These are phyloP conservation scores for Helminthosporium solani DNA, from an alignment of 2,329 filamentous ascomycete species.

Conservation along the genomic window DNA sequence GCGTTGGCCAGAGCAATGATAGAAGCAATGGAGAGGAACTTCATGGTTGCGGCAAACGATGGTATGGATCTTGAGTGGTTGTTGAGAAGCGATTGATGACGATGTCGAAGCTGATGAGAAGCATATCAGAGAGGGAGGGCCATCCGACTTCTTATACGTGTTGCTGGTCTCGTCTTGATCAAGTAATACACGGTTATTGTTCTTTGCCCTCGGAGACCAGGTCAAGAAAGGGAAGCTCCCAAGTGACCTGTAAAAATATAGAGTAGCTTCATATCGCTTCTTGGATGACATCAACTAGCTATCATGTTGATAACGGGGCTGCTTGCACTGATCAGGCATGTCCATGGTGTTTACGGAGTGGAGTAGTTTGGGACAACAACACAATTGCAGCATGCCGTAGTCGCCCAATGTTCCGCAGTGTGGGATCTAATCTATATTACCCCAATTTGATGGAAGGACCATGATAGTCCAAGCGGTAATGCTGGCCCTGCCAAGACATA, in stretches of 20 bases:
- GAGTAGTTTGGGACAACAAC: neutral
- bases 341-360: neutral
- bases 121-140: neutral
- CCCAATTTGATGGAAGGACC: neutral
- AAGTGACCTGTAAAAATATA: neutral
- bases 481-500: neutral
- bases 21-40: slow-evolving; percentile 9
- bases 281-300: neutral
- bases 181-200: neutral
- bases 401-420: neutral
- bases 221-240: neutral
- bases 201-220: neutral
- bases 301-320: slow-evolving; percentile 1
- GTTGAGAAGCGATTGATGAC: neutral
- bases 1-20: slow-evolving; percentile 12
- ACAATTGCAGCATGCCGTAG: neutral
- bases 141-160: neutral
- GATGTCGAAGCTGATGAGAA: neutral
- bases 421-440: neutral
- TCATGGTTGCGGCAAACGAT: slow-evolving; percentile 9
- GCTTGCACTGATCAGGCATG: slow-evolving; percentile 9
- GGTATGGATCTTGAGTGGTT: neutral
- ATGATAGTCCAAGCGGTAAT: neutral
- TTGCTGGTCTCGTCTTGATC: neutral
- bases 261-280: slow-evolving; percentile 3